Evolutionary conservation across 805 yeast species (phyloP).

Genomic region (Wickerhamiella azyma): DNA sequence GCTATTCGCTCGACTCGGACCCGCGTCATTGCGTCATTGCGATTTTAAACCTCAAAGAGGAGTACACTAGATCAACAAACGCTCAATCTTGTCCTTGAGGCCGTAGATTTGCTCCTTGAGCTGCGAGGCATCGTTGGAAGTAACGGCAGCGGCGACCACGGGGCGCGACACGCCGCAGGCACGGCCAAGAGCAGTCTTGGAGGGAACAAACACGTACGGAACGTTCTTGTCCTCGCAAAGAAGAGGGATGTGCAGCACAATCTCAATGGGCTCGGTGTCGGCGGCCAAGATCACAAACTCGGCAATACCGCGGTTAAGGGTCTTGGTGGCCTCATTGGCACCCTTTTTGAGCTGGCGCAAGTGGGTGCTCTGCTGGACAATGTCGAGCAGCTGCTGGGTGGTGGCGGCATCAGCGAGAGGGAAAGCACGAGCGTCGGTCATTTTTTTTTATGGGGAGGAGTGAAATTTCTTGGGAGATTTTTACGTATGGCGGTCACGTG

Average conservation of each 20-base stretch:
- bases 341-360: slow-evolving; percentile 98
- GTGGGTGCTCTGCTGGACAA: slow-evolving; percentile 95
- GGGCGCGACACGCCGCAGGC: slow-evolving; percentile 99
- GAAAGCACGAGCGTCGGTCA: slow-evolving; percentile 91
- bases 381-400: slow-evolving; percentile 92
- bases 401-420: slow-evolving; percentile 95
- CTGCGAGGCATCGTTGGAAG: slow-evolving; percentile 96
- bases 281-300: slow-evolving; percentile 99
- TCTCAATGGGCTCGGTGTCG: slow-evolving; percentile 98
- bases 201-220: slow-evolving; percentile 97
- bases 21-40: slow-evolving; percentile 16
- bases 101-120: slow-evolving; percentile 93
- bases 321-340: slow-evolving; percentile 98
- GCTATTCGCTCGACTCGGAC: slow-evolving; percentile 13
- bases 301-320: slow-evolving; percentile 97
- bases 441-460: not conserved
- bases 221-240: slow-evolving; percentile 99
- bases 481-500: not conserved
- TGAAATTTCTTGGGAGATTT: not conserved
- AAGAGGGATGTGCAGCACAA: slow-evolving; percentile 90
- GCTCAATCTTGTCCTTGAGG: slow-evolving; percentile 98
- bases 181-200: slow-evolving; percentile 97
- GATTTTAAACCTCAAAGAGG: not conserved
- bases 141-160: slow-evolving; percentile 95
- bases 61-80: slow-evolving; percentile 75